phyloP scores from a whole-genome alignment of 2,329 filamentous ascomycete species.

The Ceratocystis diversiconidia region DNA sequence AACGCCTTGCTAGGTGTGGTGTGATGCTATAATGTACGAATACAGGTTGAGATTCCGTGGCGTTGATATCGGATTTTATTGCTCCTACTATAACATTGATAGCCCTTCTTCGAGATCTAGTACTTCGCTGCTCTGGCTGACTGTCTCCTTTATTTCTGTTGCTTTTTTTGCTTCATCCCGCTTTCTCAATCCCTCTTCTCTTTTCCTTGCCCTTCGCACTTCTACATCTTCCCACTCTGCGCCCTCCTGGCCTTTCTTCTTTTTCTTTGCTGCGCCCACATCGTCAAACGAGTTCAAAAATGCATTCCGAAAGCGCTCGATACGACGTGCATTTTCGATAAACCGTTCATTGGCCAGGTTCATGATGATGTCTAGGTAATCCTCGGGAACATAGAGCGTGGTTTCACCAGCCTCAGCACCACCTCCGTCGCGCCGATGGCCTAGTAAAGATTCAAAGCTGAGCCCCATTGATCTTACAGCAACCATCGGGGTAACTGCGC shows the following conservation, averaged over 20 bases:
- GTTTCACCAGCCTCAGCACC: slow-evolving; percentile 25
- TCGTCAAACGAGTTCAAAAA: slow-evolving; percentile 24
- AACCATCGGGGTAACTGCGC: slow-evolving; percentile 50
- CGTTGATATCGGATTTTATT: not conserved
- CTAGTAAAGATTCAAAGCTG: slow-evolving; percentile 68
- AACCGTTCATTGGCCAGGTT: slow-evolving; percentile 63
- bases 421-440: slow-evolving; percentile 32
- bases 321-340: slow-evolving; percentile 51
- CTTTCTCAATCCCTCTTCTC: slow-evolving; percentile 41
- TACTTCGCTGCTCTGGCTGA: not conserved
- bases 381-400: slow-evolving; percentile 44
- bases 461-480: slow-evolving; percentile 75
- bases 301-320: slow-evolving; percentile 45
- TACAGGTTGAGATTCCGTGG: not conserved
- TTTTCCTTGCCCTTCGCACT: slow-evolving; percentile 40
- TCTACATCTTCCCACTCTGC: slow-evolving; percentile 42
- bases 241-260: slow-evolving; percentile 21
- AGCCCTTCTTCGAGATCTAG: not conserved
- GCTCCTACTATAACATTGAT: not conserved
- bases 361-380: slow-evolving; percentile 54
- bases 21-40: slow-evolving; percentile 7
- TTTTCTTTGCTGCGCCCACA: slow-evolving; percentile 21
- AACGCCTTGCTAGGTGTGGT: not conserved
- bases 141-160: slow-evolving; percentile 18
- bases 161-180: slow-evolving; percentile 17